A percentile compares a stretch with the other conserved stretches of the same genome.
phyloP scores from a whole-genome alignment of 2,329 filamentous ascomycete genomes.

The Pseudohalonectria lignicola region DNA sequence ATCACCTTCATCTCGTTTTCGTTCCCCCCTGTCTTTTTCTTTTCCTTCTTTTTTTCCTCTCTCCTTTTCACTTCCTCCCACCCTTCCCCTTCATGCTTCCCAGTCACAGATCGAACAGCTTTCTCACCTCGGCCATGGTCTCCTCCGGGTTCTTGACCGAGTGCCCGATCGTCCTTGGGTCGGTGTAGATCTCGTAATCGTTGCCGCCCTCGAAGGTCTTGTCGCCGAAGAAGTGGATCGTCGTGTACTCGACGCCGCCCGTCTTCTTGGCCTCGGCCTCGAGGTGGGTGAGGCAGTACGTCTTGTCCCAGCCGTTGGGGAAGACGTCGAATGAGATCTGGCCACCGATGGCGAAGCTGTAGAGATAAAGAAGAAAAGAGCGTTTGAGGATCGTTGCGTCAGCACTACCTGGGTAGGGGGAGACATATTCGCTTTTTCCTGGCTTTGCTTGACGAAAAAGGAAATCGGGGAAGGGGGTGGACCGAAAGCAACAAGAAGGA shows the following conservation, averaged over 20 bases:
- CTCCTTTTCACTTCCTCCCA: not conserved
- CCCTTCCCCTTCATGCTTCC: not conserved
- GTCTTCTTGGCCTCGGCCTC: conserved; percentile 64
- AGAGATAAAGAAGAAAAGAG: no score
- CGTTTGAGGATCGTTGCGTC: no score
- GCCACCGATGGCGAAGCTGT: conserved; percentile 83
- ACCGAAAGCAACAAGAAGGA: conserved; percentile 3
- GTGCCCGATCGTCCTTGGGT: conserved; percentile 75
- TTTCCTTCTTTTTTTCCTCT: conserved; percentile 5
- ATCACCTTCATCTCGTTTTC: not conserved
- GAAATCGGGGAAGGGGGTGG: conserved; percentile 1
- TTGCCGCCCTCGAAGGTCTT: conserved; percentile 88
- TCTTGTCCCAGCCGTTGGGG: conserved; percentile 96
- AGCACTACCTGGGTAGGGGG: not conserved
- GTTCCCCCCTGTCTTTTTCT: conserved; percentile 2
- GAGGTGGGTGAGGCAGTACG: conserved; percentile 83
- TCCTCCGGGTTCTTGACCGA: conserved; percentile 72
- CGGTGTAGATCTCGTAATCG: conserved; percentile 87
- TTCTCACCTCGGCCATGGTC: conserved; percentile 67
- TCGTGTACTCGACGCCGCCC: conserved; percentile 68
- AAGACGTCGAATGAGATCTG: conserved; percentile 99
- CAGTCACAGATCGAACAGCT: conserved; percentile 59
- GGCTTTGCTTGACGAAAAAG: no score
- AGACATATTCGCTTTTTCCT: conserved; percentile 1
- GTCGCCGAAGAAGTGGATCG: conserved; percentile 96